These are phyloP conservation scores for Dactylellina parvicollis DNA, from an alignment of 2,329 filamentous ascomycete species.

Conservation along the genomic window DNA sequence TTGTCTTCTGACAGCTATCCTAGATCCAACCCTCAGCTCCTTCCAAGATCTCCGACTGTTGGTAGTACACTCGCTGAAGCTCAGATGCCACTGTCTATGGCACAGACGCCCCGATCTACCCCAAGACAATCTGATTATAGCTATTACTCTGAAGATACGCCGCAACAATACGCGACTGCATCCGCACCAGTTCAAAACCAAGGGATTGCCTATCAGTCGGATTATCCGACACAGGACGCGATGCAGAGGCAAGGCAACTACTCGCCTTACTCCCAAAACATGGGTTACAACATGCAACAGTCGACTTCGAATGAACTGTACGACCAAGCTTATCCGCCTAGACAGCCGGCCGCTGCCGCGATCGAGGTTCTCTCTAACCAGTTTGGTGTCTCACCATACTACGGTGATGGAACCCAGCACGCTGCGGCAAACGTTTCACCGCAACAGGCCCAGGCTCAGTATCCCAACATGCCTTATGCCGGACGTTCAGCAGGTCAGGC, in stretches of 20 bases:
- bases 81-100: conserved; percentile 54
- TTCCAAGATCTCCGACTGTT: conserved; percentile 48
- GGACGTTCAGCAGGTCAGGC: conserved; percentile 37
- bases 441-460: conserved; percentile 56
- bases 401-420: conserved; percentile 53
- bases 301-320: conserved; percentile 55
- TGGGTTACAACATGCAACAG: conserved; percentile 56
- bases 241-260: conserved; percentile 54
- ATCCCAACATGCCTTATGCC: conserved; percentile 52
- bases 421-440: conserved; percentile 51
- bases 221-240: conserved; percentile 46
- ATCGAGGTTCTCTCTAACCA: conserved; percentile 59
- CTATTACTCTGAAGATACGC: conserved; percentile 48
- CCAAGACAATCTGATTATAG: conserved; percentile 47
- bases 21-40: conserved; percentile 37
- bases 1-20: conserved; percentile 45
- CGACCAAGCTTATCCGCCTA: conserved; percentile 56
- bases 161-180: conserved; percentile 46
- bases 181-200: conserved; percentile 41
- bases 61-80: conserved; percentile 36
- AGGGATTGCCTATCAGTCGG: conserved; percentile 39
- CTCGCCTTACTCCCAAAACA: conserved; percentile 57
- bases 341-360: conserved; percentile 57
- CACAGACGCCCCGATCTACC: conserved; percentile 47
- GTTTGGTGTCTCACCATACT: conserved; percentile 58